Percentiles rank a stretch among this genome's conserved stretches.
Evolutionary conservation across 2,329 filamentous ascomycete genomes (phyloP).

Genomic region (Lecanicillium sp.): DNA sequence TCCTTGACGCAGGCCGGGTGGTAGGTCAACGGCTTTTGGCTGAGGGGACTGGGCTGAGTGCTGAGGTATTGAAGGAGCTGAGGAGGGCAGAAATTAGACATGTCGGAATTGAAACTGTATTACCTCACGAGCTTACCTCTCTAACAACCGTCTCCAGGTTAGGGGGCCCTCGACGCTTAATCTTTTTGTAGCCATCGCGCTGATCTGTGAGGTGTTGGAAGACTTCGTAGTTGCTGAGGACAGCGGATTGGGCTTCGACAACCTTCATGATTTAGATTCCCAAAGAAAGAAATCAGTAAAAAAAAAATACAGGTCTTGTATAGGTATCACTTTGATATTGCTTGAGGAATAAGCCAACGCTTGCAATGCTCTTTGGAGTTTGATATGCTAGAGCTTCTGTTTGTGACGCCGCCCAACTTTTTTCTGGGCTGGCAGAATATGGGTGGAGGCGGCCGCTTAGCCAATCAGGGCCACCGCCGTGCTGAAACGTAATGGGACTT

Average conservation of each 20-base stretch:
- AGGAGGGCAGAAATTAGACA: not conserved
- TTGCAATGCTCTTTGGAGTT: not conserved
- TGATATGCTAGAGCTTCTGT: not conserved
- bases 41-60: conserved; percentile 46
- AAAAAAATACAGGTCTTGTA: too few relatives aligned
- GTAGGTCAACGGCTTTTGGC: conserved; percentile 45
- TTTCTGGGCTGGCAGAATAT: conserved; percentile 1
- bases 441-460: not conserved
- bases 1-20: conserved; percentile 39
- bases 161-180: conserved; percentile 42
- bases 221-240: conserved; percentile 67
- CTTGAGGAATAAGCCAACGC: too few relatives aligned
- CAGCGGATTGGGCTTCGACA: conserved; percentile 59
- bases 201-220: conserved; percentile 55
- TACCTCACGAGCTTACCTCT: conserved; percentile 42
- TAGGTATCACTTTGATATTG: too few relatives aligned
- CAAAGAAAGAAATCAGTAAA: too few relatives aligned
- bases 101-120: not conserved
- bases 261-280: conserved; percentile 63
- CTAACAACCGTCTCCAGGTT: conserved; percentile 54
- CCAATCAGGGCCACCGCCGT: too few relatives aligned
- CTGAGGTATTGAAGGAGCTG: conserved; percentile 55
- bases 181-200: conserved; percentile 40
- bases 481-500: too few relatives aligned
- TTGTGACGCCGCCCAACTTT: conserved; percentile 4